These are phyloP conservation scores for Tremella yokohamensis DNA, from an alignment of 768 basidiomycete species.

Conservation along the genomic window DNA sequence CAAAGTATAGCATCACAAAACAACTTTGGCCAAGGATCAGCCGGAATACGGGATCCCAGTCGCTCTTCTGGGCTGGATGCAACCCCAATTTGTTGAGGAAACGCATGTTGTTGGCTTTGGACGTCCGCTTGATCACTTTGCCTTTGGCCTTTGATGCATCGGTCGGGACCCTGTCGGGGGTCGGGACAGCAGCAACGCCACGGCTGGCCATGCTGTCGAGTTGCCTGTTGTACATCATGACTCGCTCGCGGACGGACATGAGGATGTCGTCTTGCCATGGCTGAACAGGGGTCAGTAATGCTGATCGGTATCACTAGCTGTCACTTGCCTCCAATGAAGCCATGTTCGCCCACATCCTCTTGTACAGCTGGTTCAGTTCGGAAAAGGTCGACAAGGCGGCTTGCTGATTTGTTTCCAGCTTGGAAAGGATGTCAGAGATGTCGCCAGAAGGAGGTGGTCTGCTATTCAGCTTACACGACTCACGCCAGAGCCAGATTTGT, in stretches of 20 bases:
- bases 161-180: too few species aligned
- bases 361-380: too few species aligned
- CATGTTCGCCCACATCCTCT: too few species aligned
- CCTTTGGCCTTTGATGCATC: too few species aligned
- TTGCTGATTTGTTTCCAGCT: not conserved
- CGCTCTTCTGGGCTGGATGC: not conserved
- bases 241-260: not conserved
- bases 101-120: not conserved
- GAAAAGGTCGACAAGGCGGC: too few species aligned
- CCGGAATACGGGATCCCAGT: constrained; percentile 2
- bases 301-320: too few species aligned
- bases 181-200: too few species aligned
- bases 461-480: too few species aligned
- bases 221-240: not conserved
- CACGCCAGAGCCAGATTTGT: not conserved
- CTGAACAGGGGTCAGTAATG: not conserved
- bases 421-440: not conserved
- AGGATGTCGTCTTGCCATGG: not conserved
- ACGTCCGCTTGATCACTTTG: too few species aligned
- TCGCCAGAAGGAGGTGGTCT: too few species aligned
- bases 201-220: too few species aligned
- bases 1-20: not conserved
- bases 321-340: too few species aligned
- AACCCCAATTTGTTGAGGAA: not conserved
- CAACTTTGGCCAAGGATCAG: not conserved